Percentiles rank a stretch among this genome's conserved stretches.
phyloP scores from a whole-genome alignment of 352 stramenopile genomes.

The Pilasporangium apinafurcum region DNA sequence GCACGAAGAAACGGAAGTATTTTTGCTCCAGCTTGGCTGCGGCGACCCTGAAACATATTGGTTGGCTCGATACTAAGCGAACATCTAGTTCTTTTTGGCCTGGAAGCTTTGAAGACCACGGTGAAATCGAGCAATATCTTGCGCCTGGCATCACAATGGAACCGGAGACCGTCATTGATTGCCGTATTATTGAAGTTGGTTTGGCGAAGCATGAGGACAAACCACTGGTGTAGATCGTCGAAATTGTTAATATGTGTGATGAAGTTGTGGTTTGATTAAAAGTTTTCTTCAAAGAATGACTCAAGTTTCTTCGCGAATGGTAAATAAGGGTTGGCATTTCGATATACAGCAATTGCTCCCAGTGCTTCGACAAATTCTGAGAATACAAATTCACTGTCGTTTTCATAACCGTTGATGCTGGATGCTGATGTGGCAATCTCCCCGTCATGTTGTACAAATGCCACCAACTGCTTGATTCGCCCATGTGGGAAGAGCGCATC shows the following conservation, averaged over 20 bases:
- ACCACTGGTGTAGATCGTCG: neutral
- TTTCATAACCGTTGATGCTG: slow-evolving; percentile 40
- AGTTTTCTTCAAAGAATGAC: slow-evolving; percentile 70
- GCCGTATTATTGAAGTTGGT: slow-evolving; percentile 76
- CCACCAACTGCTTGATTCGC: slow-evolving; percentile 72
- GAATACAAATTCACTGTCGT: slow-evolving; percentile 73
- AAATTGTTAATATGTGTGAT: neutral
- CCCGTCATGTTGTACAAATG: slow-evolving; percentile 72
- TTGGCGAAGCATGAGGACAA: slow-evolving; percentile 32
- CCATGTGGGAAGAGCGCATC: slow-evolving; percentile 69
- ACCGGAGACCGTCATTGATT: slow-evolving; percentile 69
- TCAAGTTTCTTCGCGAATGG: slow-evolving; percentile 72
- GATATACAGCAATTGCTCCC: slow-evolving; percentile 60
- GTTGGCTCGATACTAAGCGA: slow-evolving; percentile 64
- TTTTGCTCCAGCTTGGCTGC: slow-evolving; percentile 83
- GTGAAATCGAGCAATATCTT: slow-evolving; percentile 64
- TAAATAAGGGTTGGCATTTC: slow-evolving; percentile 75
- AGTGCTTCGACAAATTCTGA: slow-evolving; percentile 73
- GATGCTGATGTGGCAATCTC: slow-evolving; percentile 31
- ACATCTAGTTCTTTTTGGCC: slow-evolving; percentile 80
- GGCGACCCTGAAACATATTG: slow-evolving; percentile 69
- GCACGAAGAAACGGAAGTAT: slow-evolving; percentile 58
- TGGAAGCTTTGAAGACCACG: slow-evolving; percentile 74
- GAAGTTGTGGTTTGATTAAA: slow-evolving; percentile 15
- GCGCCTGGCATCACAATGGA: slow-evolving; percentile 29